Percentiles rank a stretch among this genome's conserved stretches.
phyloP scores from a whole-genome alignment of 2,329 filamentous ascomycete genomes.

The Botryosphaeria agaves region DNA sequence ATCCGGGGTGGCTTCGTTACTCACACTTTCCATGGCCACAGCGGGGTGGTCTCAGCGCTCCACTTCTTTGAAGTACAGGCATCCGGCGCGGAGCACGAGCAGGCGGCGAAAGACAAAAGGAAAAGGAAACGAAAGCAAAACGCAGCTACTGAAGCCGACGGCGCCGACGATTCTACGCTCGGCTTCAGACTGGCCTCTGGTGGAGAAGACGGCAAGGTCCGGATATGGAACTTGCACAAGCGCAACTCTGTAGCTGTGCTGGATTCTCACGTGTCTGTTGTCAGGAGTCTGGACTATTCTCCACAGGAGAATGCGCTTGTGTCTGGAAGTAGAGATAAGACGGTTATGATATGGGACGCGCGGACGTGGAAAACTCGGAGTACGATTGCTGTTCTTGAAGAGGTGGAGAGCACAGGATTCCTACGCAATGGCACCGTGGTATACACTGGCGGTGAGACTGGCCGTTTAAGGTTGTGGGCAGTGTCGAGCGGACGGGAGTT shows the following conservation, averaged over 20 bases:
- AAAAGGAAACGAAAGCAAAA: slow-evolving; percentile 30
- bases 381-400: slow-evolving; percentile 70
- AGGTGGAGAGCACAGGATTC: slow-evolving; percentile 72
- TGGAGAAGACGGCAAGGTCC: slow-evolving; percentile 82
- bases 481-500: slow-evolving; percentile 61
- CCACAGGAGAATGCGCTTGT: slow-evolving; percentile 56
- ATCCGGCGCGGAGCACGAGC: slow-evolving; percentile 12
- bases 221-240: slow-evolving; percentile 83
- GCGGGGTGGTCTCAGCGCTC: slow-evolving; percentile 77
- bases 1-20: slow-evolving; percentile 79
- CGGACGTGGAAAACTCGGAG: slow-evolving; percentile 68
- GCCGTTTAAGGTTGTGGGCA: slow-evolving; percentile 70
- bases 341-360: slow-evolving; percentile 80
- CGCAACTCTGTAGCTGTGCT: slow-evolving; percentile 58
- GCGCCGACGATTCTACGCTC: slow-evolving; percentile 28
- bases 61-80: slow-evolving; percentile 69
- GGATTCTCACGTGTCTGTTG: slow-evolving; percentile 88
- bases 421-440: slow-evolving; percentile 51
- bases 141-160: slow-evolving; percentile 26
- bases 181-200: slow-evolving; percentile 75
- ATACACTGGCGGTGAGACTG: slow-evolving; percentile 73
- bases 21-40: slow-evolving; percentile 87
- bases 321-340: slow-evolving; percentile 82
- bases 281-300: slow-evolving; percentile 75
- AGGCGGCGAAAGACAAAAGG: slow-evolving; percentile 10